Evolutionary conservation across 1,139 yeast genomes (phyloP), one percentile per base, ranked within the genome.

Genomic region (Casaregolazyma suthepensis): DNA sequence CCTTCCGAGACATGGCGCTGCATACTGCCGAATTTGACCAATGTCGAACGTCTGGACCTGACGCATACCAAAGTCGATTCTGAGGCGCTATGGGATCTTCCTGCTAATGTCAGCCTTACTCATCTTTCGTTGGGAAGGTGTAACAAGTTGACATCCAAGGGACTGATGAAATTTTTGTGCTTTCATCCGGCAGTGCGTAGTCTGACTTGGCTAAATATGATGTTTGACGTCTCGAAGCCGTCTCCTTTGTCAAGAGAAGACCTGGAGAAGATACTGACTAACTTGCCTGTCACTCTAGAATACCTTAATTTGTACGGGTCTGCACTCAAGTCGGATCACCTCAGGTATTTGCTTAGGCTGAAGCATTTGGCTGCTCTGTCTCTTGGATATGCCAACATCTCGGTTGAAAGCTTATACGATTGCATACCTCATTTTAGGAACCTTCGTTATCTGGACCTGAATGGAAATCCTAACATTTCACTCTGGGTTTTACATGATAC

Each of bases 81-180:
- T 2, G 73, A 77, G 5, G 78, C 78, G 1, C 71, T 85, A 56
- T 67, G 77, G 56, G 63, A 71, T 56, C 66, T 85, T 54, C 80
- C 90, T 44, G 64, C 72, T 35, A 66, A 81, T 43, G 80, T 85
- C 47, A 71, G 78, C 61, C 72, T 90, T 43, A 83, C 96, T 0
- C 96, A 88, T 68, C 71, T 90, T 52, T 86, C 94, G 2, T 72
- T 90, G 52, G 83, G 95, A 1, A 79, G 87, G 61, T 90, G 97
- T 68, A 82, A 87, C 44, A 81, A 83, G 62, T 73, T 90, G 54
- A 81, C 91, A 12, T 86, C 95, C 1, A 78, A 83, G 58, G 93
- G 86, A 52, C 71, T 89, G 51, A 78, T 87, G 60, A 81, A 82
- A 62, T 86, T 89, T 64, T 75, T 90, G 60, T 77, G 84, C 2